These are phyloP conservation scores for Stagonosporopsis vannaccii DNA, from an alignment of 2,329 filamentous ascomycete genomes.

Conservation along the genomic window DNA sequence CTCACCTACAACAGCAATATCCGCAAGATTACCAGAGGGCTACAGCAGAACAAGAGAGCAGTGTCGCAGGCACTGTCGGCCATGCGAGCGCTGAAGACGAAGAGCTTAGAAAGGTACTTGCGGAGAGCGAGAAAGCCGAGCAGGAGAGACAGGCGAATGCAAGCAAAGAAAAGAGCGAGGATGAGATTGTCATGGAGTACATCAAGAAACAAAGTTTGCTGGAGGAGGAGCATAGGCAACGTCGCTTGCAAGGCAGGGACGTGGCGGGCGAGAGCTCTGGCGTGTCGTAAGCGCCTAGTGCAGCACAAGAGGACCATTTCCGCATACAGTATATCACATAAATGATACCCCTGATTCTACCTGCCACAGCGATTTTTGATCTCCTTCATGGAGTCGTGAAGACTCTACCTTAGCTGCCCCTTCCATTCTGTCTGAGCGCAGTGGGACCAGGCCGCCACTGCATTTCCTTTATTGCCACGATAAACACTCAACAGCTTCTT, in stretches of 20 bases:
- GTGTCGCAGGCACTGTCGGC: slow-evolving; percentile 10
- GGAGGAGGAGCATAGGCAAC: slow-evolving; percentile 57
- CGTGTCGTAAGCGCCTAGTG: background rate
- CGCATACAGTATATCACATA: background rate
- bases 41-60: slow-evolving; percentile 15
- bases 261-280: slow-evolving; percentile 13
- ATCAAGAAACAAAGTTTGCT: slow-evolving; percentile 76
- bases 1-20: slow-evolving; percentile 33
- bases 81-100: slow-evolving; percentile 24
- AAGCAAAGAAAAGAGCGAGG: slow-evolving; percentile 62
- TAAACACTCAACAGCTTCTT: no score
- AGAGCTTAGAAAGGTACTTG: slow-evolving; percentile 36
- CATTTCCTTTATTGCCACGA: no score
- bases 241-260: slow-evolving; percentile 11
- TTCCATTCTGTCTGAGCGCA: no score
- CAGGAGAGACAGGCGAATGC: slow-evolving; percentile 51
- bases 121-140: slow-evolving; percentile 37
- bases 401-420: no score
- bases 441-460: no score
- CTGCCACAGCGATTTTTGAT: no score
- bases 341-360: background rate
- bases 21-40: slow-evolving; percentile 27
- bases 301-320: no score
- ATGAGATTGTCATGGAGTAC: slow-evolving; percentile 77
- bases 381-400: no score